Evolutionary conservation across 2,329 filamentous ascomycete species (phyloP), one percentile per base, ranked within the genome.

Genomic region (Paecilomyces fulvus): DNA sequence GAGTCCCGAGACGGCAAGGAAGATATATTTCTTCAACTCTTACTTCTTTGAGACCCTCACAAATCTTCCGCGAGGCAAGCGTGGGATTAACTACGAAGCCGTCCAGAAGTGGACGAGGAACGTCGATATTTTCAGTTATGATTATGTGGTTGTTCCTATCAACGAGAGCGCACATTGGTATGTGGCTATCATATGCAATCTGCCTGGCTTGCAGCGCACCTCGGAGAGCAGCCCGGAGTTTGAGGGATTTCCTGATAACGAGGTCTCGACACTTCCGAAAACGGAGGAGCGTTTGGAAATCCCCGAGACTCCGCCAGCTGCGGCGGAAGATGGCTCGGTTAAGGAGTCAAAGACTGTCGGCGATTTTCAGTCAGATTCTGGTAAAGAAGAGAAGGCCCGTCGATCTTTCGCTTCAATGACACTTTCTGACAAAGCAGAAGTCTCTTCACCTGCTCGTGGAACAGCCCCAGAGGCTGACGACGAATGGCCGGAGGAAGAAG

Each of bases 81-180:
- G 76, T 52, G 74, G 71, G 0, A 88, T 95, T 72, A 91, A 95
- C 65, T 96, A 96, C 67, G 83, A 88, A 25, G 87, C 85, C 3
- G 92, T 99, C 56, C 85, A 87, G 69, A 83, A 84, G 49, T 99
- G 94, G 94, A 97, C 94, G 0, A 80, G 87, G 31, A 90, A 86
- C 63, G 80, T 92, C 21, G 89, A 99, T 67, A 74, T 99, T 8
- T 89, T 97, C 65, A 81, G 80, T 5, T 91, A 89, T 64, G 90
- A 96, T 67, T 96, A 92, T 69, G 85, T 97, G 57, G 80, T 97
- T 10, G 88, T 99, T 6, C 94, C 94, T 0, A 90, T 99, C 69
- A 95, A 96, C 64, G 89, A 96, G 67, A 79, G 84, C 62, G 75
- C 79, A 1, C 94, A 99, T 71, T 99, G 95, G 94, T 97, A 94